phyloP scores from a whole-genome alignment of 2,329 filamentous ascomycete species.

The Akanthomyces dipterigenus region DNA sequence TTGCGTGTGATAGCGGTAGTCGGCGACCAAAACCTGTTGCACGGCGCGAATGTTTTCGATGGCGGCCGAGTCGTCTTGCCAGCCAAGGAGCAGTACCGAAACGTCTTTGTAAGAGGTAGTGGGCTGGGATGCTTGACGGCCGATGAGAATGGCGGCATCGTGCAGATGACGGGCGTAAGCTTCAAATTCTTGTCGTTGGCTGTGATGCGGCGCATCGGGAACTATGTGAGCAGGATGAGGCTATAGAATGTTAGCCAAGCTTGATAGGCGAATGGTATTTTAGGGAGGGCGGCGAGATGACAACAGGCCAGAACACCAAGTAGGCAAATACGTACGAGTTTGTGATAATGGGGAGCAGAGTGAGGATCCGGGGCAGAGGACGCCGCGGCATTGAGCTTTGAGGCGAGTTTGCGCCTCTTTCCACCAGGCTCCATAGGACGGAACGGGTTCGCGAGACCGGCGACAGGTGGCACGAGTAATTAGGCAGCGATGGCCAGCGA shows the following conservation, averaged over 20 bases:
- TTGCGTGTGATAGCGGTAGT: conserved; percentile 55
- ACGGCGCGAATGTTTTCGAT: conserved; percentile 48
- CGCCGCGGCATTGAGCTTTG: conserved; percentile 27
- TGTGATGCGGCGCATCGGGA: conserved; percentile 17
- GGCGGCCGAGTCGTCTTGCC: conserved; percentile 52
- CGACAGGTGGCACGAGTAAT: too few species aligned
- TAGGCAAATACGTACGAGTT: neutral
- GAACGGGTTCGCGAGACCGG: neutral
- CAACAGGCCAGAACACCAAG: too few species aligned
- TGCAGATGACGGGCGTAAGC: conserved; percentile 61
- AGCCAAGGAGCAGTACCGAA: conserved; percentile 54
- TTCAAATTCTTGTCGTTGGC: conserved; percentile 57
- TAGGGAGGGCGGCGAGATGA: conserved; percentile 20
- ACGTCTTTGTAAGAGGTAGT: conserved; percentile 41
- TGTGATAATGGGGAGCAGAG: conserved; percentile 18
- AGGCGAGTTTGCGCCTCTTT: conserved; percentile 38
- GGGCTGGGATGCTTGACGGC: conserved; percentile 54
- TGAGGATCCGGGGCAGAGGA: conserved; percentile 13
- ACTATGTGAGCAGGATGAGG: conserved; percentile 1
- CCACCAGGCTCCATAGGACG: conserved; percentile 34
- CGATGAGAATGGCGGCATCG: conserved; percentile 61
- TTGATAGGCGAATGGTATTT: conserved; percentile 31
- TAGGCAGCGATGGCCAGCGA: too few species aligned
- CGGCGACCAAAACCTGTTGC: conserved; percentile 51
- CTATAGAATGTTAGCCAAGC: conserved; percentile 6